Conservation (phyloP, 23 red algal species). For the Gracilariopsis chorda region DNA sequence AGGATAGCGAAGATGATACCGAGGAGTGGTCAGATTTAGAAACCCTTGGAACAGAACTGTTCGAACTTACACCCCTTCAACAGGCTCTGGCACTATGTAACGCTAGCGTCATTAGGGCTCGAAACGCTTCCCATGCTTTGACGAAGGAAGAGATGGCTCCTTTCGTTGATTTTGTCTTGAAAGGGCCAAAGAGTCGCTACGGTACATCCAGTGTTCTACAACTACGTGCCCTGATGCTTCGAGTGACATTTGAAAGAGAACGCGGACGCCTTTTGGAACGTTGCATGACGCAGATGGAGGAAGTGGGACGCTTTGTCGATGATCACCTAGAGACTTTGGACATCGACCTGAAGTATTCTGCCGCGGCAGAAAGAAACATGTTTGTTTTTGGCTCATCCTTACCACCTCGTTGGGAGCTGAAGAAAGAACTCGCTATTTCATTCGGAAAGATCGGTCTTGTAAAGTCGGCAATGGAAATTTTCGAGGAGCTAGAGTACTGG, state of each 20-base stretch:
- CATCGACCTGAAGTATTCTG: neutral
- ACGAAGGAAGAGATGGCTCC: constrained; percentile 47
- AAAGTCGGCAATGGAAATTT: constrained; percentile 89
- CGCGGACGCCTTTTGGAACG: constrained; percentile 85
- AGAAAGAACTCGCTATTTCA: constrained; percentile 74
- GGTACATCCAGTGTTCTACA: constrained; percentile 55
- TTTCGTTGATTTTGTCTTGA: constrained; percentile 42
- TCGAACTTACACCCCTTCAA: constrained; percentile 48
- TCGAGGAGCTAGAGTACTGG: constrained; percentile 80
- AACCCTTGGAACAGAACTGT: neutral
- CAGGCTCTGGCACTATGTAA: constrained; percentile 47
- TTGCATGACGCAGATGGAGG: constrained; percentile 86
- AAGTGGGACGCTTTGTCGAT: constrained; percentile 66
- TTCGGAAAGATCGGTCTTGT: constrained; percentile 93
- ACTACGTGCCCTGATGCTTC: constrained; percentile 67
- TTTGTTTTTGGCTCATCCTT: constrained; percentile 64
- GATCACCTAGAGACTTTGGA: neutral
- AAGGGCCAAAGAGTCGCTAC: neutral
- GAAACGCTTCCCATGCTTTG: constrained; percentile 37
- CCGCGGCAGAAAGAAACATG: constrained; percentile 45
- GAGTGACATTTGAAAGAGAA: constrained; percentile 54
- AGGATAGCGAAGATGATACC: neutral
- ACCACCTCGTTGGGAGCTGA: constrained; percentile 85
- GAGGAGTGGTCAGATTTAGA: neutral
- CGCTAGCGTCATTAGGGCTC: constrained; percentile 23